Evolutionary conservation across 225 moss, liverwort and hornwort genomes (phyloP).

Genomic region (Ulota crispa): DNA sequence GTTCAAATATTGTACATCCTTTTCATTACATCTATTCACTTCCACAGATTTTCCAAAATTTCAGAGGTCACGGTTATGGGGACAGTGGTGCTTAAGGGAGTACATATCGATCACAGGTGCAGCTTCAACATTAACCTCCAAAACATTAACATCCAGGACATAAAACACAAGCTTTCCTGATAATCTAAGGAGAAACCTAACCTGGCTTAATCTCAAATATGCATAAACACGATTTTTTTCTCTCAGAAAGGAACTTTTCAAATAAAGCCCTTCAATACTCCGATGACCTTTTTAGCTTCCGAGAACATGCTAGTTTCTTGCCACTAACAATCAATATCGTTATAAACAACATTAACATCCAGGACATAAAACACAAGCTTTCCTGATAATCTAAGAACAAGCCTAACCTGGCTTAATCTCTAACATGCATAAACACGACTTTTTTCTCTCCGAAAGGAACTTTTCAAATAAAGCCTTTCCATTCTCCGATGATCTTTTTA

Average conservation of each 20-base stretch:
- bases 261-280: not conserved
- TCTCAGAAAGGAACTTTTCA: not conserved
- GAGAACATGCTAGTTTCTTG: not conserved
- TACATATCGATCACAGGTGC: constrained; percentile 1
- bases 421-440: not conserved
- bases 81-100: too few species aligned
- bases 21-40: too few species aligned
- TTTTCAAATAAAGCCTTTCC: not conserved
- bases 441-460: not conserved
- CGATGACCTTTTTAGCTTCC: not conserved
- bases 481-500: not conserved
- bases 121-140: not conserved
- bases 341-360: not conserved
- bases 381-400: not conserved
- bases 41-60: too few species aligned
- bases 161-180: not conserved
- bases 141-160: not conserved
- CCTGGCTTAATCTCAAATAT: not conserved
- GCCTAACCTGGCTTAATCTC: not conserved
- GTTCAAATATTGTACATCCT: too few species aligned
- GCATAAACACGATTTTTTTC: not conserved
- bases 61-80: too few species aligned
- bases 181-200: not conserved
- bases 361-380: not conserved
- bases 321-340: not conserved